Percentiles rank a stretch among this genome's conserved stretches.
Conservation (phyloP, 2,329 filamentous ascomycete species). For the Xylaria sp. region DNA sequence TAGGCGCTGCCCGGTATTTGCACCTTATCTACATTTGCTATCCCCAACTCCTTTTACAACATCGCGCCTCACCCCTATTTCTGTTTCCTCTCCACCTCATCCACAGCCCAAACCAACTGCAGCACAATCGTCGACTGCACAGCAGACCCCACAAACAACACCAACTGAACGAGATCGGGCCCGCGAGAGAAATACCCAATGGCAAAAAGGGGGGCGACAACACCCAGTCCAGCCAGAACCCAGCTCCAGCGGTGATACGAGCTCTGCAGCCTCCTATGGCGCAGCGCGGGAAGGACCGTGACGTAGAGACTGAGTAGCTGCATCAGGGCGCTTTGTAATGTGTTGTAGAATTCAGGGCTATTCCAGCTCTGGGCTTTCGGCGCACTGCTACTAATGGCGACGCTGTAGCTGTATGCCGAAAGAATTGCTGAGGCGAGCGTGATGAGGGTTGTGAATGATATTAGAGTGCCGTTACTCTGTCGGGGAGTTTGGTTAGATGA, state of each 20-base stretch:
- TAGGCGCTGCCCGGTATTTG: too few species aligned
- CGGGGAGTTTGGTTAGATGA: background rate
- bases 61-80: background rate
- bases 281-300: constrained; percentile 14
- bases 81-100: constrained; percentile 17
- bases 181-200: constrained; percentile 4
- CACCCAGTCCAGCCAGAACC: background rate
- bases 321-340: constrained; percentile 4
- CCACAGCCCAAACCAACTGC: constrained; percentile 16
- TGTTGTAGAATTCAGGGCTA: constrained; percentile 19
- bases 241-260: constrained; percentile 21
- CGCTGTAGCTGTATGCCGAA: constrained; percentile 10
- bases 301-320: constrained; percentile 17
- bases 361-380: too few species aligned
- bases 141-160: constrained; percentile 24
- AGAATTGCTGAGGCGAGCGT: constrained; percentile 17
- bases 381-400: too few species aligned
- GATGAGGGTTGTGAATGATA: constrained; percentile 7
- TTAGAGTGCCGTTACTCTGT: constrained; percentile 20
- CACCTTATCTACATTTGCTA: too few species aligned
- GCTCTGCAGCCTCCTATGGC: constrained; percentile 7
- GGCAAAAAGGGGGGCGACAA: constrained; percentile 1
- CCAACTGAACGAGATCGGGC: constrained; percentile 8
- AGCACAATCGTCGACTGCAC: constrained; percentile 22
- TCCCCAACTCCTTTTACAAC: too few species aligned